Base-by-base conservation (phyloP, 164 flowering plant genomes). In the Tetracentron sinense region DNA sequence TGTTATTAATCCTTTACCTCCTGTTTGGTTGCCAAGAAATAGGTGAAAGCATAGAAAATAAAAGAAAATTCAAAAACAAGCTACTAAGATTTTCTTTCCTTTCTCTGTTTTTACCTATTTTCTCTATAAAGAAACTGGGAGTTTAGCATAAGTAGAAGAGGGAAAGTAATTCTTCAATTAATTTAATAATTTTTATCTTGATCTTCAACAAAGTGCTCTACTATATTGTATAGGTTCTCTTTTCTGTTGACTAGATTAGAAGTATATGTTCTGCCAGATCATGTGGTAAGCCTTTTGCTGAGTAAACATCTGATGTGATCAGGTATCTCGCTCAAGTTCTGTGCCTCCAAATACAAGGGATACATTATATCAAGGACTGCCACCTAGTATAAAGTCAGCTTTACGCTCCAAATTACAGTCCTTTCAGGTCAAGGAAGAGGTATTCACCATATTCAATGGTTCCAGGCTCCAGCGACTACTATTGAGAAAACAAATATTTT, bases 321-420 rank as follows among this genome's bases (percentile, higher is more conserved):
- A 85, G 89, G 85, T 81, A 31, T 72, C 85, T 8, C 74, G 89
- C 33, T 74, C 89, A 26, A 73, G 79, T 76, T 81, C 85, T 30
- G 76, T 85, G 50, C 86, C 86, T 38, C 83, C 85, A 70, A 85
- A 78, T 65, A 77, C 85, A 12, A 72, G 86, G 69, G 89, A 85
- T 47, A 65, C 83, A 59, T 67, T 85, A 44, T 85, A 85, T 62
- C 86, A 85, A 58, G 86, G 85, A 63, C 65, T 85, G 49, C 89
- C 89, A 20, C 89, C 89, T 51, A 60, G 51, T 60, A 26, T 85
- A 27, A 85, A 85, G 66, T 69, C 75, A 29, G 79, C 86, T 58
- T 62, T 85, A 35, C 83, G 89, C 47, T 66, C 85, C 59, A 82
- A 71, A 60, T 56, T 82, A 26, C 85, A 67, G 54, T 75, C 81